phyloP scores from a whole-genome alignment of 805 yeast genomes.

The Saturnispora hagleri region DNA sequence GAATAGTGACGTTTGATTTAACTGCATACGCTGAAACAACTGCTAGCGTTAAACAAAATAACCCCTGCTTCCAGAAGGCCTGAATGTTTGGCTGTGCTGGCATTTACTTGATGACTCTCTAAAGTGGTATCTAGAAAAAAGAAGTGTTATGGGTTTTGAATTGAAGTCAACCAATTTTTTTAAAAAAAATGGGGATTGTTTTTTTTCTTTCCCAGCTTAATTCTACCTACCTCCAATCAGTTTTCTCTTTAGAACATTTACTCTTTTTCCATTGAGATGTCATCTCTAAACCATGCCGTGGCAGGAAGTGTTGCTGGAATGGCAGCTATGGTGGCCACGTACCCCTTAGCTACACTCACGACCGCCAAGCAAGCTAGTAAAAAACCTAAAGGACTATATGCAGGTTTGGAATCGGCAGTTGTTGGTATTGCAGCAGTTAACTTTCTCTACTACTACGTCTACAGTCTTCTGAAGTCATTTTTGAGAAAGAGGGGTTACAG shows the following conservation, averaged over 20 bases:
- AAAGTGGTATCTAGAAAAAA: not conserved
- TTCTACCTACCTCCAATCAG: not conserved
- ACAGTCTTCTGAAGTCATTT: slow-evolving; percentile 49
- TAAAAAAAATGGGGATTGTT: not conserved
- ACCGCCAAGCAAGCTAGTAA: slow-evolving; percentile 83
- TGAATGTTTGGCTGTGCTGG: slow-evolving; percentile 20
- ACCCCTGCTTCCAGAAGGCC: slow-evolving; percentile 27
- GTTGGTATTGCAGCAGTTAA: slow-evolving; percentile 82
- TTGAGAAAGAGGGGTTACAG: slow-evolving; percentile 16
- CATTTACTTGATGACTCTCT: slow-evolving; percentile 4
- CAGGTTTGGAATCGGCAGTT: slow-evolving; percentile 83
- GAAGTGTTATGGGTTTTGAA: not conserved
- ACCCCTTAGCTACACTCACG: slow-evolving; percentile 80
- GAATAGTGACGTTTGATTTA: slow-evolving; percentile 28
- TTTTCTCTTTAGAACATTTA: not conserved
- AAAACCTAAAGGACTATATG: slow-evolving; percentile 62
- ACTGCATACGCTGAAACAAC: slow-evolving; percentile 28
- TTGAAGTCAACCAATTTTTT: not conserved
- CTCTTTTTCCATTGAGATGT: not conserved
- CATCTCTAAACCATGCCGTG: slow-evolving; percentile 52
- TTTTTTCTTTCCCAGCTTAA: not conserved
- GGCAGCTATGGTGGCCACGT: slow-evolving; percentile 75
- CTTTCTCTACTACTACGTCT: slow-evolving; percentile 83
- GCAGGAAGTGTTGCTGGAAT: slow-evolving; percentile 95
- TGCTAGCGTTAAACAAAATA: slow-evolving; percentile 23